phyloP scores from a whole-genome alignment of 2,329 filamentous ascomycete genomes.

The Aureobasidium sp. region DNA sequence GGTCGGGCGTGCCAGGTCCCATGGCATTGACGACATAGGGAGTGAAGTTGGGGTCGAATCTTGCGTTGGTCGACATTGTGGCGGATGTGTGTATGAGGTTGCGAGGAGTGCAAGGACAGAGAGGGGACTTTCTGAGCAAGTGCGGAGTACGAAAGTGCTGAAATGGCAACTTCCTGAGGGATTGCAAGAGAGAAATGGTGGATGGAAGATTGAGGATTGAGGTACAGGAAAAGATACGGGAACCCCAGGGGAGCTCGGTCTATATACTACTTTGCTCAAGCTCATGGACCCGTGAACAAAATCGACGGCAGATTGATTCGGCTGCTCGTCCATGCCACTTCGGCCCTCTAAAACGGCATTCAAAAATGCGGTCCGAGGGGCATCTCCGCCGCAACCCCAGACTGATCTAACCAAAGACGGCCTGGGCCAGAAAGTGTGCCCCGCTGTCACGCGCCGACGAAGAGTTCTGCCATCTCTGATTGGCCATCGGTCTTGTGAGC shows the following conservation, averaged over 20 bases:
- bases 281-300: not conserved
- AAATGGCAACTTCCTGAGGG: not conserved
- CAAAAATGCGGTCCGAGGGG: conserved; percentile 11
- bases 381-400: not conserved
- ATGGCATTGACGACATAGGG: conserved; percentile 65
- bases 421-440: not conserved
- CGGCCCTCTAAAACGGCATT: conserved; percentile 7
- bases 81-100: not conserved
- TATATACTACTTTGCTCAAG: conserved; percentile 8
- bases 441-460: not conserved
- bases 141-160: conserved; percentile 3
- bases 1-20: conserved; percentile 59
- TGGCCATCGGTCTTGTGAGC: not conserved
- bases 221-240: not conserved
- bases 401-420: not conserved
- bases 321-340: conserved; percentile 3
- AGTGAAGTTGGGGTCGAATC: conserved; percentile 66
- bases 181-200: not conserved
- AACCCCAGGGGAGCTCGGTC: not conserved
- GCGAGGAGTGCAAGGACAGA: not conserved
- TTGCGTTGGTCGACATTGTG: conserved; percentile 11
- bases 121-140: not conserved
- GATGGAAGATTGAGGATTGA: not conserved
- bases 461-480: not conserved
- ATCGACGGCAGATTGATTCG: conserved; percentile 12